A percentile compares a stretch with the other conserved stretches of the same genome.
phyloP scores from a whole-genome alignment of 176 grass and related monocot genomes.

The Puccinellia tenuiflora region DNA sequence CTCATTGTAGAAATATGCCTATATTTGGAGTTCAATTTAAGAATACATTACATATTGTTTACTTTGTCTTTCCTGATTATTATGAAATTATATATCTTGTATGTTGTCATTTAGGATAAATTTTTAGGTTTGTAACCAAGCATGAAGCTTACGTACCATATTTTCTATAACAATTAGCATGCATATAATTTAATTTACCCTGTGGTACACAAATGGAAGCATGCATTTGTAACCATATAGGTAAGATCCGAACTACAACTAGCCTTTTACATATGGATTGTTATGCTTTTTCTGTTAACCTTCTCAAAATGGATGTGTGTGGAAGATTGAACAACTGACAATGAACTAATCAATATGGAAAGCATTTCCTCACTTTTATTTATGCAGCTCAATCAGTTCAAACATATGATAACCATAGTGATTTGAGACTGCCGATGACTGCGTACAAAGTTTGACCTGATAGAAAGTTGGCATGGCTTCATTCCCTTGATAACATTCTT shows the following conservation, averaged over 20 bases:
- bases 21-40: neutral
- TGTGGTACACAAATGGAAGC: neutral
- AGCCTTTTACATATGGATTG: neutral
- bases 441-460: neutral
- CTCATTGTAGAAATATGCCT: neutral
- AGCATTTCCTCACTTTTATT: neutral
- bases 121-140: neutral
- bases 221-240: neutral
- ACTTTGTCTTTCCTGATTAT: neutral
- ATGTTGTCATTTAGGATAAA: neutral
- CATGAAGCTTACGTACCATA: neutral
- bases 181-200: neutral
- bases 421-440: neutral
- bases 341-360: neutral
- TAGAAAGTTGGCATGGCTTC: neutral
- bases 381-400: neutral
- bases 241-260: neutral
- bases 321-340: constrained; percentile 6
- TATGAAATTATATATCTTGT: neutral
- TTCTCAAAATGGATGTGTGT: neutral
- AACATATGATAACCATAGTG: neutral
- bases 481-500: neutral
- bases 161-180: neutral
- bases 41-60: neutral
- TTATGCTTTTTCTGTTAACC: neutral